Evolutionary conservation across 768 basidiomycete genomes (phyloP).

Genomic region (Amanita inopinata): DNA sequence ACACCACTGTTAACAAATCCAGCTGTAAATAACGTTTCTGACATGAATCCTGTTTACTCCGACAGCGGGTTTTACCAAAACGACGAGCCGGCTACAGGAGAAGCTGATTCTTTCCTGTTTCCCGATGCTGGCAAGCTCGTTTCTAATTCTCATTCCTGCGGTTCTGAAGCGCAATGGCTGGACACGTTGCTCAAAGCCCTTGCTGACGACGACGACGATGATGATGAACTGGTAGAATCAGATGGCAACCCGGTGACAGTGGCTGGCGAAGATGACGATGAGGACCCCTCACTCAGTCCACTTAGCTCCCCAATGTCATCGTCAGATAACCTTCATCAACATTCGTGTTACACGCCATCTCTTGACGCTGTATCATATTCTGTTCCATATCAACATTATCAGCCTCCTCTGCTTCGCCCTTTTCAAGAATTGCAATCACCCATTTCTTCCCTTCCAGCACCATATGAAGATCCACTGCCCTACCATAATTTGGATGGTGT

Average conservation of each 20-base stretch:
- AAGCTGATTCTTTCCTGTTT: constrained; percentile 68
- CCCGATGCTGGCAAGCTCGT: constrained; percentile 57
- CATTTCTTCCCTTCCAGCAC: constrained; percentile 32
- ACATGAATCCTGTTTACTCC: constrained; percentile 22
- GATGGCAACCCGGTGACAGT: constrained; percentile 37
- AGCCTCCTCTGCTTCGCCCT: constrained; percentile 45
- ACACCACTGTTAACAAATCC: constrained; percentile 16
- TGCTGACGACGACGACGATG: constrained; percentile 63
- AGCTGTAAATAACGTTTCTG: constrained; percentile 19
- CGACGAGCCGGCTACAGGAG: constrained; percentile 33
- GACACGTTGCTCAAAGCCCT: constrained; percentile 72
- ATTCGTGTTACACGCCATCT: constrained; percentile 34
- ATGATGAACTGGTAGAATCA: constrained; percentile 34
- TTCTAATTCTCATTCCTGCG: constrained; percentile 22
- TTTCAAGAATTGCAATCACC: constrained; percentile 37
- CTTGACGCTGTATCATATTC: constrained; percentile 38
- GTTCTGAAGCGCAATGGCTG: constrained; percentile 71
- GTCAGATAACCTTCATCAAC: constrained; percentile 61
- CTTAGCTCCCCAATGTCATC: constrained; percentile 65
- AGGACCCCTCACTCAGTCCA: constrained; percentile 53
- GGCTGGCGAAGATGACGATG: constrained; percentile 53
- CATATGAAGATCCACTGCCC: constrained; percentile 50
- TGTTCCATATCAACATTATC: constrained; percentile 54
- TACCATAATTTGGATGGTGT: constrained; percentile 54
- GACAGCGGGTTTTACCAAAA: constrained; percentile 33